Evolutionary conservation across 2,329 filamentous ascomycete genomes (phyloP), one percentile per base, ranked within the genome.

Genomic region (Cladosporium sp.): DNA sequence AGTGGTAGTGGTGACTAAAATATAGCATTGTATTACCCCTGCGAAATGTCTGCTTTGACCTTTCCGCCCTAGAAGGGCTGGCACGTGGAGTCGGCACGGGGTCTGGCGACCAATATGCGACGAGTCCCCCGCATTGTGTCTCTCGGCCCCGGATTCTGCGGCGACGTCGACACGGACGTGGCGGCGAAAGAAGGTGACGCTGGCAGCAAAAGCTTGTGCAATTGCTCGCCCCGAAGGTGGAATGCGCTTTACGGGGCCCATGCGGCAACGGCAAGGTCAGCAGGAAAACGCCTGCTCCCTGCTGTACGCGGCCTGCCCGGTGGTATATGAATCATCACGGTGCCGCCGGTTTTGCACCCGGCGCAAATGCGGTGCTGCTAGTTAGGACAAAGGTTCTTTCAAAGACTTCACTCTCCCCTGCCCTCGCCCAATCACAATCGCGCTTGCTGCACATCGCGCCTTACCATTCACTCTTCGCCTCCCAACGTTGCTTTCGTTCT

Each of bases 341-440:
- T 30, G 42, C 54, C 51, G 25, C 42, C 34, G 39, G 15, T 37
- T 36, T 40, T 38, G 38, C 19, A 19, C 40, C 19, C 52, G 52
- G 39, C 39, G 20, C 30, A 37, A 55, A 55, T 55, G 52, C 52
- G 52, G 52, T 40, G 34, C 30, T 47, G 51, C 15, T 47, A 11
- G 25, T 17, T 55, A 55, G 52, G 20, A 56, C 54, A 56, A 56
- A 56, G 54, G 40, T 39, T 56, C 54, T 56, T 56, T 56, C 54
- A 56, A 56, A 56, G 54, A 56, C 54, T 56, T 56, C 54, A 49
- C 54, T 56, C 54, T 19, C 20, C 42, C 30, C 38, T 38, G 38
- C 39, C n/a, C 43, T 34, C 22, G 19, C 36, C 54, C 54, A 56
- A 56, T 56, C 42, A 56, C 42, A 49, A 39, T 42, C 54, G 43